Evolutionary conservation across 179 eudicot species (phyloP).

Genomic region (Silene noctiflora): DNA sequence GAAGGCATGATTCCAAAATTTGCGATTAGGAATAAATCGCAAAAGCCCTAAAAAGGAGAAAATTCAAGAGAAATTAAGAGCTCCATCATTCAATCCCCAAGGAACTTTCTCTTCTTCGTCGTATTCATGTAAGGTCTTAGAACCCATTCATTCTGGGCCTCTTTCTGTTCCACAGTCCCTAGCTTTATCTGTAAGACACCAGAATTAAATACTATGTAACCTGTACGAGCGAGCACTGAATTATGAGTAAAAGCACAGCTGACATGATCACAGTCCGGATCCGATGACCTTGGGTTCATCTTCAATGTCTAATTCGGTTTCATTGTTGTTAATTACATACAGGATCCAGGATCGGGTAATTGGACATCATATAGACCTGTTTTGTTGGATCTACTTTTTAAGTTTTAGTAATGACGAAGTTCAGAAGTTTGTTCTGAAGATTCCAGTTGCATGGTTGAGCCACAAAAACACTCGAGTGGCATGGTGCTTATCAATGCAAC

Average conservation of each 20-base stretch:
- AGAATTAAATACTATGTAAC: not conserved
- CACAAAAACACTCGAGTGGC: not conserved
- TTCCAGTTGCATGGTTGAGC: not conserved
- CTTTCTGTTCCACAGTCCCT: constrained; percentile 84
- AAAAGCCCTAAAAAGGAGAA: no score
- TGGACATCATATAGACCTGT: not conserved
- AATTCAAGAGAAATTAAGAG: no score
- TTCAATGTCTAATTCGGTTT: not conserved
- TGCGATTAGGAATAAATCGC: not conserved
- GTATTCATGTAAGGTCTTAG: constrained; percentile 85
- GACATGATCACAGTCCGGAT: not conserved
- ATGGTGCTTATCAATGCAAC: not conserved
- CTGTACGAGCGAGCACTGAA: not conserved
- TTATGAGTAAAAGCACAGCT: not conserved
- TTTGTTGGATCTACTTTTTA: not conserved
- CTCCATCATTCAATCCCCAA: constrained; percentile 51
- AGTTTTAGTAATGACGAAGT: not conserved
- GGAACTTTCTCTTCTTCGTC: constrained; percentile 62
- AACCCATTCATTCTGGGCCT: constrained; percentile 83
- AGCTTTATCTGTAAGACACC: constrained; percentile 54
- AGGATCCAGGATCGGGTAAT: not conserved
- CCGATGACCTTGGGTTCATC: not conserved
- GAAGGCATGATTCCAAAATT: no score
- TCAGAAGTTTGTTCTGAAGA: not conserved
- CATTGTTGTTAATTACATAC: not conserved